Evolutionary conservation across 768 basidiomycete species (phyloP).

Genomic region (Tricholoma flavovirens): DNA sequence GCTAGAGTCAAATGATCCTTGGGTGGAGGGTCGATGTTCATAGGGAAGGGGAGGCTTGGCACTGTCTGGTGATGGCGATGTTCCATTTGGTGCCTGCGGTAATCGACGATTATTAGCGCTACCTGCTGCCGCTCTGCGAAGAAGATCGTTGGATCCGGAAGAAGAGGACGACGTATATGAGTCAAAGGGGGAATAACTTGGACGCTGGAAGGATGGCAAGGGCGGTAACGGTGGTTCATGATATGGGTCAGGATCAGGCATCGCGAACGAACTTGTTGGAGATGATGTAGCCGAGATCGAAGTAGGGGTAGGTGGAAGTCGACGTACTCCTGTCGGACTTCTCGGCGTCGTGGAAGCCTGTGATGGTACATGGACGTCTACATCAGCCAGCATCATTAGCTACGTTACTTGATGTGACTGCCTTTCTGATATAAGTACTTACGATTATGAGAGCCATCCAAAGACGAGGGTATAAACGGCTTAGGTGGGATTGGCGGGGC

Average conservation of each 20-base stretch:
- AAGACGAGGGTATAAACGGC: conserved; percentile 8
- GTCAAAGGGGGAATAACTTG: conserved; percentile 19
- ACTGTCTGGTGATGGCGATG: conserved; percentile 7
- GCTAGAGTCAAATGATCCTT: conserved; percentile 15
- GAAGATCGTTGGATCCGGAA: conserved; percentile 21
- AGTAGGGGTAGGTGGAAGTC: conserved; percentile 39
- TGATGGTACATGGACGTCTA: conserved; percentile 10
- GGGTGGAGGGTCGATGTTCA: conserved; percentile 14
- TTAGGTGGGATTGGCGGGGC: conserved; percentile 14
- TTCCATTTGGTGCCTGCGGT: conserved; percentile 17
- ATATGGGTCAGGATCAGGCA: conserved; percentile 41
- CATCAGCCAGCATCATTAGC: conserved; percentile 1
- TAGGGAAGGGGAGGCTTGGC: conserved; percentile 14
- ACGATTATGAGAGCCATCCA: conserved; percentile 18
- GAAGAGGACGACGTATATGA: conserved; percentile 18
- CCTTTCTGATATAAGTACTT: conserved; percentile 8
- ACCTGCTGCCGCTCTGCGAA: conserved; percentile 22
- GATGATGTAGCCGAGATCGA: conserved; percentile 24
- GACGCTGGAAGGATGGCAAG: conserved; percentile 12
- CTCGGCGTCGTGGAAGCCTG: conserved; percentile 6
- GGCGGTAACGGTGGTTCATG: conserved; percentile 17
- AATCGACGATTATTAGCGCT: conserved; percentile 22
- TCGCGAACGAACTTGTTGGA: conserved; percentile 22
- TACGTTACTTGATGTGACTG: neutral
- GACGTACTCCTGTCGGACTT: conserved; percentile 24